A percentile compares a stretch with the other conserved stretches of the same genome.
These are phyloP conservation scores for Cytospora chrysosperma DNA, from an alignment of 2,329 filamentous ascomycete species.

Conservation along the genomic window DNA sequence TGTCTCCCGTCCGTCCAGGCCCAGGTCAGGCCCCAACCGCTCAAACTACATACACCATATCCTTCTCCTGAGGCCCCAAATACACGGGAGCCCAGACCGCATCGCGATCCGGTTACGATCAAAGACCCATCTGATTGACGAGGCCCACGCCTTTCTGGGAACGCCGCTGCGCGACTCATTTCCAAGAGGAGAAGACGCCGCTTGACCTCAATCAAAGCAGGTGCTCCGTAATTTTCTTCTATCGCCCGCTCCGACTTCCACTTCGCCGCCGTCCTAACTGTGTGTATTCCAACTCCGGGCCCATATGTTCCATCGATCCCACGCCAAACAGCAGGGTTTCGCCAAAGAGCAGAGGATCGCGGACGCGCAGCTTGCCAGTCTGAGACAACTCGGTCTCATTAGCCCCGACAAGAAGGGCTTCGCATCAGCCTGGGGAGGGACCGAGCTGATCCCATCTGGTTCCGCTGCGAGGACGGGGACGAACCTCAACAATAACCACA, in stretches of 20 bases:
- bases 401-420: conserved; percentile 29
- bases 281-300: conserved; percentile 21
- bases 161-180: conserved; percentile 24
- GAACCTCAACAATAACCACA: conserved; percentile 16
- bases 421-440: conserved; percentile 30
- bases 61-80: conserved; percentile 17
- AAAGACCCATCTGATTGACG: conserved; percentile 19
- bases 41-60: conserved; percentile 11
- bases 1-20: conserved; percentile 4
- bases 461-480: conserved; percentile 18
- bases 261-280: conserved; percentile 20
- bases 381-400: conserved; percentile 40
- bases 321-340: conserved; percentile 38
- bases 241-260: conserved; percentile 22
- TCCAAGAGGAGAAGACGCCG: conserved; percentile 19
- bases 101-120: conserved; percentile 19
- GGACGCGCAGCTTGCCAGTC: conserved; percentile 36
- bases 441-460: conserved; percentile 21
- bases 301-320: conserved; percentile 49
- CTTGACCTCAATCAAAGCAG: conserved; percentile 18
- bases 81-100: conserved; percentile 20
- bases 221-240: conserved; percentile 21
- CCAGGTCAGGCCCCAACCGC: conserved; percentile 16
- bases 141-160: conserved; percentile 20
- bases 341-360: conserved; percentile 40